A percentile compares a stretch with the other conserved stretches of the same genome.
Conservation (phyloP, 441 rosid genomes). For the Erysimum pusillum region DNA sequence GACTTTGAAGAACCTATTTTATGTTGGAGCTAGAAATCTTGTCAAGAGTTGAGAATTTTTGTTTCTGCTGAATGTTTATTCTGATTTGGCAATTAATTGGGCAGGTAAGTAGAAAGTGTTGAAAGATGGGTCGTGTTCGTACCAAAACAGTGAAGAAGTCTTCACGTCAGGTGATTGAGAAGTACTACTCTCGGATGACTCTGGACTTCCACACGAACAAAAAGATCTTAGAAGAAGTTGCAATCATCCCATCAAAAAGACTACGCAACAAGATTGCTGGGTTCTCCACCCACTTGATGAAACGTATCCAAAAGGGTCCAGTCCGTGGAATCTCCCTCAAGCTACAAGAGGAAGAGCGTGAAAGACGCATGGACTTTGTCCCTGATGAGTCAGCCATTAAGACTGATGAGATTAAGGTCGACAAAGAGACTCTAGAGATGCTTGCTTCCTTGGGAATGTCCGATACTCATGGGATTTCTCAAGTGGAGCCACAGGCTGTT, state of each 20-base stretch:
- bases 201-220: slow-evolving; percentile 76
- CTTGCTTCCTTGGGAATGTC: slow-evolving; percentile 69
- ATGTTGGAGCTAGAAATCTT: too few species aligned
- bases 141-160: slow-evolving; percentile 78
- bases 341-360: slow-evolving; percentile 75
- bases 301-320: slow-evolving; percentile 67
- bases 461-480: slow-evolving; percentile 51
- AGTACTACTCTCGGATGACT: slow-evolving; percentile 53
- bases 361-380: slow-evolving; percentile 73
- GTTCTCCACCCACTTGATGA: slow-evolving; percentile 70
- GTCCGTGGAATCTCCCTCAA: slow-evolving; percentile 69
- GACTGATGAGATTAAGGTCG: slow-evolving; percentile 61
- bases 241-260: slow-evolving; percentile 71
- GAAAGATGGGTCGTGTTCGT: slow-evolving; percentile 69
- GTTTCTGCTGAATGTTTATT: neutral
- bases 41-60: too few species aligned
- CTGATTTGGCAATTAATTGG: neutral
- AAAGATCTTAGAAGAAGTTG: slow-evolving; percentile 73
- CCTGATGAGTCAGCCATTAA: slow-evolving; percentile 71
- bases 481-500: slow-evolving; percentile 27
- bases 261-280: slow-evolving; percentile 80
- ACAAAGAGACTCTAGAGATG: slow-evolving; percentile 73
- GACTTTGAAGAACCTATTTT: too few species aligned
- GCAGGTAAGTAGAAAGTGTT: slow-evolving; percentile 23
- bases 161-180: slow-evolving; percentile 73